Conservation (phyloP, 2,329 filamentous ascomycete species). For the Coniochaeta sp. region DNA sequence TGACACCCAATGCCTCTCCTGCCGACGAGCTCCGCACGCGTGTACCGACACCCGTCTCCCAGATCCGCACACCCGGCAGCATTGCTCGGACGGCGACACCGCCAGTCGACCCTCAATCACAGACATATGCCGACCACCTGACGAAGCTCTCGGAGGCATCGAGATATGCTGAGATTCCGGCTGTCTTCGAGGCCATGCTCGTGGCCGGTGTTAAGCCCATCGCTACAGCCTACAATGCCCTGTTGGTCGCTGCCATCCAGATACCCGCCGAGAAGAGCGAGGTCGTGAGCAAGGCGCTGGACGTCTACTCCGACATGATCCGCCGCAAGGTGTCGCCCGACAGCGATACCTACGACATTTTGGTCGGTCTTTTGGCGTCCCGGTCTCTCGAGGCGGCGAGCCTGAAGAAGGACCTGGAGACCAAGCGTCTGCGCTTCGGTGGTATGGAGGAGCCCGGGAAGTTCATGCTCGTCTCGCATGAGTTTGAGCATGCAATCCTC, state of each 20-base stretch:
- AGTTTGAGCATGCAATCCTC: constrained; percentile 80
- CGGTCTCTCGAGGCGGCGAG: constrained; percentile 73
- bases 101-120: constrained; percentile 55
- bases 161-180: constrained; percentile 81
- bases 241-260: constrained; percentile 77
- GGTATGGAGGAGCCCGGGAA: constrained; percentile 76
- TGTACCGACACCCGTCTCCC: constrained; percentile 34
- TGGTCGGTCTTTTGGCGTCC: constrained; percentile 75
- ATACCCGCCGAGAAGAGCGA: constrained; percentile 74
- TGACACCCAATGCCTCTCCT: constrained; percentile 26
- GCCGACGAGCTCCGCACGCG: constrained; percentile 32
- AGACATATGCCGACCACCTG: constrained; percentile 72
- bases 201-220: constrained; percentile 74
- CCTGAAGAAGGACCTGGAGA: constrained; percentile 67
- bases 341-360: constrained; percentile 77
- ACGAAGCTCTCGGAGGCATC: constrained; percentile 63
- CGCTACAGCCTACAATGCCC: constrained; percentile 82
- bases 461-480: constrained; percentile 84
- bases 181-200: constrained; percentile 85
- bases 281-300: constrained; percentile 82
- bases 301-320: constrained; percentile 96
- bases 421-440: constrained; percentile 77
- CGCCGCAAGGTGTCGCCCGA: constrained; percentile 76
- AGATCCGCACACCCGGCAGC: constrained; percentile 35
- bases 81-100: constrained; percentile 53